Base-by-base conservation (phyloP, 2,329 filamentous ascomycete genomes). In the Tolypocladium endophyticum region DNA sequence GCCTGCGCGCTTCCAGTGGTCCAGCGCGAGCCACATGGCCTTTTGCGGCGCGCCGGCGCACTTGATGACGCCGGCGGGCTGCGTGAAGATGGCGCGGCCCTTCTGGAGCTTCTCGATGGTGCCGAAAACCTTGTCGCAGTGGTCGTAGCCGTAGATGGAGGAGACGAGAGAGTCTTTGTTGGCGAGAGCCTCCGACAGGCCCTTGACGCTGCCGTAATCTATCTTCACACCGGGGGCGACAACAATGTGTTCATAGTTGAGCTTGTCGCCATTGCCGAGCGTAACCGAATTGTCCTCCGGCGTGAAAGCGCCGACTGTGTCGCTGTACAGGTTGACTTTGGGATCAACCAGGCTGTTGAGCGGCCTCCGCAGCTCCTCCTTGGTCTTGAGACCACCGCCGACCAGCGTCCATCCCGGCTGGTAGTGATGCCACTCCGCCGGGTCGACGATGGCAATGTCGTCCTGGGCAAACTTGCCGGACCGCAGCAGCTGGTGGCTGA, bases 331-430 rank as follows among this genome's bases (percentile, higher is more conserved):
- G 65, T 81, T 81, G 62, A 88, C 71, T 66, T 84, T 84, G n/a
- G 81, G 70, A 64, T 87, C 79, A 9, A 88, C 70, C 56, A 88
- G 68, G 55, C 72, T 72, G 5, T 73, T 65, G 45, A 87, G 68
- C 1, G 79, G 80, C 59, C 73, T 71, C 55, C 79, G 78, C 59
- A 88, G 72, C 30, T 86, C 79, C 63, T 86, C 75, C 67, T 84
- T 85, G 55, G 75, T 79, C 71, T 87, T 87, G 45, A 88, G 76
- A 4, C 86, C 86, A 45, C 82, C 85, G 52, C 85, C 86, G 2
- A 88, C 86, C 1, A 88, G 76, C 2, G 86, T 88, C 85, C 85
- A 88, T 58, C 86, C 86, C 1, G 86, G 84, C 70, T 88, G 86
- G 69, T 87, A 88, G 72, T 88, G 78, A 67, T 88, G 85, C 77